A percentile compares a stretch with the other conserved stretches of the same genome.
phyloP scores from a whole-genome alignment of 306 rosid genomes.

The Leucaena leucocephala region DNA sequence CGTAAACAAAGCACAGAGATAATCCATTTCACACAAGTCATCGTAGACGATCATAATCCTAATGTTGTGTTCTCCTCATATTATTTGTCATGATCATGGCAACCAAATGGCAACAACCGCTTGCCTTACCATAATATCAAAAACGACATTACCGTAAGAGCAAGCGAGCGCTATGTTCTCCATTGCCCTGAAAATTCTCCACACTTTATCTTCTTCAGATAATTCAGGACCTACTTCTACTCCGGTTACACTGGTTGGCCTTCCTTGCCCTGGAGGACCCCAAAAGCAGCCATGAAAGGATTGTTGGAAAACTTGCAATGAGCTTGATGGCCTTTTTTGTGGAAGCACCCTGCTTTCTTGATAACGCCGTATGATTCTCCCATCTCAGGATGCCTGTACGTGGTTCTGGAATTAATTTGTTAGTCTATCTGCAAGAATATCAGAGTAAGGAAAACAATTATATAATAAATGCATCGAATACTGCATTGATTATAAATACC shows the following conservation, averaged over 20 bases:
- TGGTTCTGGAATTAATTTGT: background rate
- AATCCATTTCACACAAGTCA: background rate
- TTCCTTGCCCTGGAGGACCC: constrained; percentile 52
- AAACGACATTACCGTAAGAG: constrained; percentile 50
- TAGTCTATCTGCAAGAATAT: no score
- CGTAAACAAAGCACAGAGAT: constrained; percentile 46
- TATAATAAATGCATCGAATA: no score
- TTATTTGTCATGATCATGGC: background rate
- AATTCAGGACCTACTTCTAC: constrained; percentile 39
- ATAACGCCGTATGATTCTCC: constrained; percentile 40
- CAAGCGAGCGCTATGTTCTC: constrained; percentile 76
- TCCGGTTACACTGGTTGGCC: constrained; percentile 44
- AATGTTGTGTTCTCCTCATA: background rate
- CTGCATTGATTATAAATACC: no score
- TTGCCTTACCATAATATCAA: constrained; percentile 58
- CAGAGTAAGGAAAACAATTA: no score
- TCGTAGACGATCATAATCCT: background rate
- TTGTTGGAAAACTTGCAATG: constrained; percentile 58
- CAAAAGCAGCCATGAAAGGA: constrained; percentile 60
- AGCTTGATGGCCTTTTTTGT: constrained; percentile 42
- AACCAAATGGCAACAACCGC: background rate
- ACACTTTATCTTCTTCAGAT: constrained; percentile 49
- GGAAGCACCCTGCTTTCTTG: constrained; percentile 52
- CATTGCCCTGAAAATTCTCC: constrained; percentile 57
- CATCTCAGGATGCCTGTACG: background rate